Conservation (phyloP, 2,329 filamentous ascomycete genomes). For the Ilyonectria robusta region DNA sequence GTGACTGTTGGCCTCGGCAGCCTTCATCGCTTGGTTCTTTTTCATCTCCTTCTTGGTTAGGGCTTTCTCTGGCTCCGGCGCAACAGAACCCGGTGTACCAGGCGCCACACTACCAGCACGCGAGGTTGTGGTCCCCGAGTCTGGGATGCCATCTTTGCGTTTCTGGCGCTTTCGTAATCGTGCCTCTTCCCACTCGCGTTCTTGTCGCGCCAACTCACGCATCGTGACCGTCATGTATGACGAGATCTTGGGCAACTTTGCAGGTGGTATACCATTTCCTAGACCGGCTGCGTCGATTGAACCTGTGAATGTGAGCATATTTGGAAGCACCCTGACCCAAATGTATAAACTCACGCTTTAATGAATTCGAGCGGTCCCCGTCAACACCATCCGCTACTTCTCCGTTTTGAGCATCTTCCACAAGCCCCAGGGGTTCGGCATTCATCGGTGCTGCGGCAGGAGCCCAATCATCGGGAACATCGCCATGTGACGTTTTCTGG, state of each 20-base stretch:
- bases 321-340: not conserved
- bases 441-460: slow-evolving; percentile 74
- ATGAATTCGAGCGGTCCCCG: slow-evolving; percentile 67
- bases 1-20: slow-evolving; percentile 83
- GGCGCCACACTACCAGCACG: slow-evolving; percentile 71
- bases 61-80: slow-evolving; percentile 76
- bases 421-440: slow-evolving; percentile 54
- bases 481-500: slow-evolving; percentile 83
- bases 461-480: slow-evolving; percentile 82
- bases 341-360: slow-evolving; percentile 69
- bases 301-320: slow-evolving; percentile 53
- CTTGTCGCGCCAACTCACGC: slow-evolving; percentile 74
- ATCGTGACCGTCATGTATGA: slow-evolving; percentile 68
- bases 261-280: slow-evolving; percentile 59
- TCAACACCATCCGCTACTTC: slow-evolving; percentile 62
- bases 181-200: slow-evolving; percentile 81
- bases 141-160: slow-evolving; percentile 70
- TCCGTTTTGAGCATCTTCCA: slow-evolving; percentile 41
- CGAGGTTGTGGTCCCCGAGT: slow-evolving; percentile 62
- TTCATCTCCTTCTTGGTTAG: slow-evolving; percentile 89
- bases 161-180: slow-evolving; percentile 77
- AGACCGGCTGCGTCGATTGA: slow-evolving; percentile 54
- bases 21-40: slow-evolving; percentile 82
- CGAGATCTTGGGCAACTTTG: slow-evolving; percentile 64
- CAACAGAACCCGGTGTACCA: slow-evolving; percentile 73